Conservation (phyloP, 192 early-diverging fungal genomes). For the Backusella tuberculispora region DNA sequence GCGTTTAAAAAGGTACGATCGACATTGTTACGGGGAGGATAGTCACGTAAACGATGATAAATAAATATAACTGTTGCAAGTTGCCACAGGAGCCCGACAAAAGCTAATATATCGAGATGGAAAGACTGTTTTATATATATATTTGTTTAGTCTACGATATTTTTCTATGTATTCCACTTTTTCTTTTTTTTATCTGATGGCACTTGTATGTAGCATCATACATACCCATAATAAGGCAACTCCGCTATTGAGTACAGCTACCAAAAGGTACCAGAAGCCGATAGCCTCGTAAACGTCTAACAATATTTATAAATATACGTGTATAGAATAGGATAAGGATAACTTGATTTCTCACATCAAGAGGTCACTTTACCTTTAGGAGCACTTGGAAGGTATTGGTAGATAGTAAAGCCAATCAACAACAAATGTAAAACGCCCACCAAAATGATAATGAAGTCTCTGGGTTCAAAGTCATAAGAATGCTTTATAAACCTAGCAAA, state of each 20-base stretch:
- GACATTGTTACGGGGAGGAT: slow-evolving; percentile 41
- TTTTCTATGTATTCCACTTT: not conserved
- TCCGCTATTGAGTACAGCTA: slow-evolving; percentile 26
- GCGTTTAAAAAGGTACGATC: slow-evolving; percentile 47
- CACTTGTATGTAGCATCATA: too few relatives aligned
- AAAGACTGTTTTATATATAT: slow-evolving; percentile 24
- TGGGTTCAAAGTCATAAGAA: slow-evolving; percentile 18
- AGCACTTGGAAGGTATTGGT: slow-evolving; percentile 40
- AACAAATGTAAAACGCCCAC: slow-evolving; percentile 30
- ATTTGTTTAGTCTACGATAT: not conserved
- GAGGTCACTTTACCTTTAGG: slow-evolving; percentile 38
- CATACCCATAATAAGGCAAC: slow-evolving; percentile 34
- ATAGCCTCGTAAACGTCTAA: slow-evolving; percentile 38
- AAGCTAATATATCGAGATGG: slow-evolving; percentile 33
- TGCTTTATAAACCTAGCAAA: slow-evolving; percentile 18
- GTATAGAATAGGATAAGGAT: not conserved
- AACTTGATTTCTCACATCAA: not conserved
- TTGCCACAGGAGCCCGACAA: slow-evolving; percentile 37
- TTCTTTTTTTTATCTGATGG: not conserved
- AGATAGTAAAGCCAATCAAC: slow-evolving; percentile 40
- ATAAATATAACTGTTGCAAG: slow-evolving; percentile 36
- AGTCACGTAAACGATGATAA: slow-evolving; percentile 41
- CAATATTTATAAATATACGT: not conserved
- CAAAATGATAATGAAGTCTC: slow-evolving; percentile 33
- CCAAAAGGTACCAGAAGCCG: slow-evolving; percentile 40